Base-by-base conservation (phyloP, 2,329 filamentous ascomycete species). In the Bipolaris victoriae region DNA sequence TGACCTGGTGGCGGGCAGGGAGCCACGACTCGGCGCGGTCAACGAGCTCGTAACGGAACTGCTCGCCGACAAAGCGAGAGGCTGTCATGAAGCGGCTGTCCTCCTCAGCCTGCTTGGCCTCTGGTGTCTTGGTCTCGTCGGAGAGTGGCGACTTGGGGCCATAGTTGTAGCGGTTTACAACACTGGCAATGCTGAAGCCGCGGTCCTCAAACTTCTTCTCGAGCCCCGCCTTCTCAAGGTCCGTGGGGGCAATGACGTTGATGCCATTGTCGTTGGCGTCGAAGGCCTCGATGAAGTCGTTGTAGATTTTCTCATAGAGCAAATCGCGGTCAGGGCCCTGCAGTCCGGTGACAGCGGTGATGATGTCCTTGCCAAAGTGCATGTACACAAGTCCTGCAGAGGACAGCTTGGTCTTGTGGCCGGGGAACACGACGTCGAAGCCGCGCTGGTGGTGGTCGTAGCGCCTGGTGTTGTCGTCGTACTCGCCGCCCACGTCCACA, bases 221-320 rank as follows among this genome's bases (percentile, higher is more conserved):
- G 40, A 97, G 77, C 3, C 89, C 90, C 0, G 91, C 90, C 29
- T 87, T 83, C 29, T 85, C 78, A 16, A 97, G 75, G 31, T 82
- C 87, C 22, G 83, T 83, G 26, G 90, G 83, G 74, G 97, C 91
- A 79, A 96, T 96, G 57, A 83, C 84, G 24, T 88, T 88, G 73
- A 99, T 90, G 66, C 95, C 95, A 77, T 99, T 99, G 83, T 99
- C 95, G 79, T 99, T 94, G 56, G 93, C 95, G 78, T 99, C 95
- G 55, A 99, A 88, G 1, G 95, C 92, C 82, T 99, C 95, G 75
- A 99, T 84, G 77, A 98, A 97, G 77, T 90, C 90, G 66, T 89
- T 87, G 83, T 99, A 99, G 49, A 99, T 80, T 82, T 97, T 97
- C 71, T 87, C 83, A 82, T 90, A 96, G 52, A 99, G 82, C 29